A percentile compares a stretch with the other conserved stretches of the same genome.
phyloP scores from a whole-genome alignment of 2,329 filamentous ascomycete genomes.

The Apiospora koreana region DNA sequence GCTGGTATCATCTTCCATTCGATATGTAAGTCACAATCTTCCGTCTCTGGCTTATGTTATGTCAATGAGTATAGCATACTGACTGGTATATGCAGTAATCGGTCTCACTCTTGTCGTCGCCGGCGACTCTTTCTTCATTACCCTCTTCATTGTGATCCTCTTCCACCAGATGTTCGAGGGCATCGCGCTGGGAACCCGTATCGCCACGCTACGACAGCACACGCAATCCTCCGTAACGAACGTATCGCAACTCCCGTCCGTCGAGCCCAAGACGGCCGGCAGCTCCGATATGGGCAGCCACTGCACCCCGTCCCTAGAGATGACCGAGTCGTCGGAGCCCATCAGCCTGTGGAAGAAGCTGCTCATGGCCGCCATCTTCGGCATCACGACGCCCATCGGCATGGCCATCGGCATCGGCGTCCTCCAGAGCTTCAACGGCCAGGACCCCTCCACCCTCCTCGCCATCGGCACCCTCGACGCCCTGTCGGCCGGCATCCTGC shows the following conservation, averaged over 20 bases:
- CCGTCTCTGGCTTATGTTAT: not conserved
- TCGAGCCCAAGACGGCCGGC: not conserved
- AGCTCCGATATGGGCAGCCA: constrained; percentile 17
- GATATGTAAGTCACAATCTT: constrained; percentile 48
- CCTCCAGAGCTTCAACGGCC: constrained; percentile 71
- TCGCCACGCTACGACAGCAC: constrained; percentile 54
- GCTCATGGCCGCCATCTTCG: constrained; percentile 63
- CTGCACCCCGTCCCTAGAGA: not conserved
- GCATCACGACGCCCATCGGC: constrained; percentile 72
- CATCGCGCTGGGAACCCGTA: constrained; percentile 70
- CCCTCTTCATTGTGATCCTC: constrained; percentile 67
- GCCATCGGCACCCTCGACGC: constrained; percentile 75
- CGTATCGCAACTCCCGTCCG: not conserved
- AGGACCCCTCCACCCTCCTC: constrained; percentile 66
- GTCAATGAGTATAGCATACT: not conserved
- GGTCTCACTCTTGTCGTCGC: constrained; percentile 64
- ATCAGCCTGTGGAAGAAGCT: constrained; percentile 53
- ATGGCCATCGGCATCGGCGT: constrained; percentile 81
- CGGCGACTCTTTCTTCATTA: constrained; percentile 56
- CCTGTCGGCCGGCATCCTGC: constrained; percentile 71
- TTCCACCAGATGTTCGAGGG: constrained; percentile 83
- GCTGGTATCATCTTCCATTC: constrained; percentile 76
- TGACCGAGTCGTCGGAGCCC: constrained; percentile 9
- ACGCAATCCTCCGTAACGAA: not conserved
- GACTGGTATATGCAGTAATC: constrained; percentile 49